Conservation (phyloP, 2,329 filamentous ascomycete genomes). For the Cercospora sesami region DNA sequence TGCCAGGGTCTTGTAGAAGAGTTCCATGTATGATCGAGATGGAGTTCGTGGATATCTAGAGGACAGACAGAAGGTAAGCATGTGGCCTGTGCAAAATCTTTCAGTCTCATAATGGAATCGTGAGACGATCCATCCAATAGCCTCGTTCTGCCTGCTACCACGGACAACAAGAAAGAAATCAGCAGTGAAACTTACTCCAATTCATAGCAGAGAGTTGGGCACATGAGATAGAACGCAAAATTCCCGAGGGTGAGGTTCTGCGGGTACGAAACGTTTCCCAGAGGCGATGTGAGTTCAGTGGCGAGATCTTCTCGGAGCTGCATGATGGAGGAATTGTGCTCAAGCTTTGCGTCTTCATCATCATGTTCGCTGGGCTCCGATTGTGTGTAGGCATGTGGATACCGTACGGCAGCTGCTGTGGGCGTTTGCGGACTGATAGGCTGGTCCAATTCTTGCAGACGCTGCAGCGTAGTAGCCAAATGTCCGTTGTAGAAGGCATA, state of each 20-base stretch:
- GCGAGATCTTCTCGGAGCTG: conserved; percentile 83
- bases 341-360: conserved; percentile 45
- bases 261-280: conserved; percentile 87
- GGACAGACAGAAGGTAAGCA: not conserved
- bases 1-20: conserved; percentile 81
- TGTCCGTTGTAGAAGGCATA: conserved; percentile 99
- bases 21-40: conserved; percentile 73
- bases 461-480: conserved; percentile 79
- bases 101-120: not conserved
- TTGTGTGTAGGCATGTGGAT: conserved; percentile 58
- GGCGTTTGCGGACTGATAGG: conserved; percentile 53
- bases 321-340: conserved; percentile 49
- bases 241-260: conserved; percentile 80
- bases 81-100: not conserved
- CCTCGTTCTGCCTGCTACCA: not conserved
- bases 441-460: conserved; percentile 74
- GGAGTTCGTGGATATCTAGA: conserved; percentile 66
- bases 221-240: conserved; percentile 83
- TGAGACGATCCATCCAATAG: not conserved
- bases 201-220: conserved; percentile 96
- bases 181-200: conserved; percentile 61
- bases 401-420: conserved; percentile 64
- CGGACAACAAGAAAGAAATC: not conserved
- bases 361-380: conserved; percentile 49
- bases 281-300: conserved; percentile 83